phyloP scores from a whole-genome alignment of 257 asterid genomes.

The Primulina huaijiensis region DNA sequence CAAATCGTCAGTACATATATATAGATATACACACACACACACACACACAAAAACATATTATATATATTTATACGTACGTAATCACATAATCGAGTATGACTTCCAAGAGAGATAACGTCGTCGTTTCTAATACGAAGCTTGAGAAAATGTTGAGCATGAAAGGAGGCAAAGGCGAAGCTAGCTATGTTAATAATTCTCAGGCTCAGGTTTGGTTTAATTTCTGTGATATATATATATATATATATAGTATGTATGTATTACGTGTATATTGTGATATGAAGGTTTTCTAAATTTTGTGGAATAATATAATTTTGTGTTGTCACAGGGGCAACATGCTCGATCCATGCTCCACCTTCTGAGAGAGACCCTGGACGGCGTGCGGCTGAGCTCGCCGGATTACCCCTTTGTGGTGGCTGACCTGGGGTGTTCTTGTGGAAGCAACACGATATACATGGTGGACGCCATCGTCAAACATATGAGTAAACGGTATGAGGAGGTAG shows the following conservation, averaged over 20 bases:
- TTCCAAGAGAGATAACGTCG: constrained; percentile 54
- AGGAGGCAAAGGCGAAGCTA: constrained; percentile 92
- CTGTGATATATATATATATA: background rate
- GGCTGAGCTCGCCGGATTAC: constrained; percentile 41
- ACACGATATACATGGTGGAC: constrained; percentile 74
- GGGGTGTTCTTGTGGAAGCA: constrained; percentile 88
- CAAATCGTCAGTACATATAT: background rate
- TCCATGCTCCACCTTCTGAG: constrained; percentile 72
- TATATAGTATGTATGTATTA: no score
- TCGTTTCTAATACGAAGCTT: constrained; percentile 60
- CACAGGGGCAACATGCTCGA: constrained; percentile 76
- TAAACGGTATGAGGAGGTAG: constrained; percentile 57
- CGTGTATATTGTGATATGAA: background rate
- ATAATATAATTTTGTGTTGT: no score
- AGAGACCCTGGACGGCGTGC: constrained; percentile 62
- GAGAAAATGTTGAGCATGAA: constrained; percentile 83
- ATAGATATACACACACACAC: background rate
- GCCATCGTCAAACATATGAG: constrained; percentile 69
- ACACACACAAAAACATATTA: no score
- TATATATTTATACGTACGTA: background rate
- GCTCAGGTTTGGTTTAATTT: constrained; percentile 60
- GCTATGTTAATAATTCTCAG: constrained; percentile 85
- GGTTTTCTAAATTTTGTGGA: background rate
- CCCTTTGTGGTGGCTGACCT: constrained; percentile 81
- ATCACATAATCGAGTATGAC: constrained; percentile 34